Evolutionary conservation across 2,329 filamentous ascomycete species (phyloP), one percentile per base, ranked within the genome.

Genomic region (Hypocreales sp.): DNA sequence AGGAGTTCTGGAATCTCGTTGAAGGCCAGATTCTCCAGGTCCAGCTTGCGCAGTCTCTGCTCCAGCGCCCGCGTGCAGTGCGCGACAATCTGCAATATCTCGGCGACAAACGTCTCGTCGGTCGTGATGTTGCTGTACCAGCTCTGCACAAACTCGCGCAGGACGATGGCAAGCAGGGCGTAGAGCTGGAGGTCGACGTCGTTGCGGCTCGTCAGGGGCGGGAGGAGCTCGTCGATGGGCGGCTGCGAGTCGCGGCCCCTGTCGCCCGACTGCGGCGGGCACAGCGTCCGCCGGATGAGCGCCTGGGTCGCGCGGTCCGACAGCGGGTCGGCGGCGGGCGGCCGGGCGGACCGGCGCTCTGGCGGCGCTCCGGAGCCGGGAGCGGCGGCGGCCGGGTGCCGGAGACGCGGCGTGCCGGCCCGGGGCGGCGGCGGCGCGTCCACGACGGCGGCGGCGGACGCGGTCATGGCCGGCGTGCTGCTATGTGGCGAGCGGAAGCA

Each of bases 81-180:
- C 22, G 87, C 90, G 43, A 95, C 80, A 38, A 93, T 76, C 45
- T 83, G 81, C 29, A 95, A 65, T 31, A 94, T 68, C 56, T 94
- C 86, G 39, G 79, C 76, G 33, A 90, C 75, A 46, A 98, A 92
- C 9, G 72, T 66, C 47, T 86, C 79, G 53, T 98, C 87, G 4
- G 83, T 72, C 2, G 87, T 94, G 50, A 98, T 90, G 50, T 78
- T 87, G 37, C 64, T 66, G 58, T 98, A 98, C 90, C 90, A 98
- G 18, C 72, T 74, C 50, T 90, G 77, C 20, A 98, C 79, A 48
- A 84, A 93, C 37, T 94, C 84, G 44, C 80, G 75, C 41, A 94
- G 64, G 35, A 95, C 73, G 32, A 95, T 79, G 28, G 90, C 80
- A 34, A 98, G 74, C 33, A 95, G 69, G 16, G 82, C 87, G 48